Evolutionary conservation across 2,329 filamentous ascomycete species (phyloP).

Genomic region (Pseudogymnoascus sp.): DNA sequence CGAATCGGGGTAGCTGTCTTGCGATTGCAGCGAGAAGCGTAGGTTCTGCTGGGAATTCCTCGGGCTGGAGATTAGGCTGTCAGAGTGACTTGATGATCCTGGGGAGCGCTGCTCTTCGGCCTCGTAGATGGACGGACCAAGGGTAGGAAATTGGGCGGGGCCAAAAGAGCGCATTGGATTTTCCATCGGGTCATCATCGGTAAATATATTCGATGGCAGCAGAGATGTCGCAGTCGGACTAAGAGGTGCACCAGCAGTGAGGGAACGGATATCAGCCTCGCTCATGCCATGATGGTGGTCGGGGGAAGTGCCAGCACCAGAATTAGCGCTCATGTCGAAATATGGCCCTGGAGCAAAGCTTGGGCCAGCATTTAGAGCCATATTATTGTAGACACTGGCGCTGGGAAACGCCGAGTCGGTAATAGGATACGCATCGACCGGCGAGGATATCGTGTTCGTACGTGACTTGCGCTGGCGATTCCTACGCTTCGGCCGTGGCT

Average conservation of each 20-base stretch:
- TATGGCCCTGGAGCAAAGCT: conserved; percentile 48
- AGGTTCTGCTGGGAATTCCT: conserved; percentile 54
- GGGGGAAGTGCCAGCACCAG: conserved; percentile 25
- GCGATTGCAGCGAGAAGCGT: conserved; percentile 37
- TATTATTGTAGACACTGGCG: conserved; percentile 36
- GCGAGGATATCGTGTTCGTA: conserved; percentile 30
- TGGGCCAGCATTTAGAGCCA: conserved; percentile 35
- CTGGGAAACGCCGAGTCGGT: conserved; percentile 30
- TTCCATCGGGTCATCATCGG: conserved; percentile 52
- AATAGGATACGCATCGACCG: conserved; percentile 23
- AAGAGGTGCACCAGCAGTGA: conserved; percentile 61
- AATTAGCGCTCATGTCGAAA: conserved; percentile 23
- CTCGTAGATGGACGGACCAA: conserved; percentile 26
- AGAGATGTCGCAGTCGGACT: conserved; percentile 70
- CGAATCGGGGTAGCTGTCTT: not conserved
- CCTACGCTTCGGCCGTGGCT: conserved; percentile 31
- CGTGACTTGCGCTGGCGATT: conserved; percentile 33
- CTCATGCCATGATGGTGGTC: conserved; percentile 40
- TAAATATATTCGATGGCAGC: conserved; percentile 59
- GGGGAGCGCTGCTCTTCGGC: conserved; percentile 52
- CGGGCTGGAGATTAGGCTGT: conserved; percentile 54
- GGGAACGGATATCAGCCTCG: conserved; percentile 54
- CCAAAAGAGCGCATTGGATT: conserved; percentile 16
- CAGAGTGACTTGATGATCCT: conserved; percentile 49
- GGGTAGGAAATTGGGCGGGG: conserved; percentile 30